These are phyloP conservation scores for Clonostachys chloroleuca DNA, from an alignment of 2,329 filamentous ascomycete genomes.

Conservation along the genomic window DNA sequence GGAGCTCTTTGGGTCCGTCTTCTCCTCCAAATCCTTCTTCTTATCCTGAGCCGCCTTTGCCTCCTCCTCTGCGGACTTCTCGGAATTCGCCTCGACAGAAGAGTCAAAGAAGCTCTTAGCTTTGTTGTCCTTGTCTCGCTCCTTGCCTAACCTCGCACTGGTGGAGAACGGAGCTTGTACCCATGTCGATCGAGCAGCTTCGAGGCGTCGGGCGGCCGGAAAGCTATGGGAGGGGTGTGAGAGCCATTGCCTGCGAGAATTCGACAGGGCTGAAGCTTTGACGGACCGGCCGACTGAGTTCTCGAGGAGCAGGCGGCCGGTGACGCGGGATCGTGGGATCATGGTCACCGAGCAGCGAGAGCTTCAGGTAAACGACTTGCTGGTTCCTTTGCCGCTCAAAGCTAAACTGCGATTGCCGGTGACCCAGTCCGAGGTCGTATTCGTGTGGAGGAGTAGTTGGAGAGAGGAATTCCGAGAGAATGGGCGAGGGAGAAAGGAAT, in stretches of 20 bases:
- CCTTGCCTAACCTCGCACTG: slow-evolving; percentile 22
- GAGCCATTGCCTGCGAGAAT: slow-evolving; percentile 8
- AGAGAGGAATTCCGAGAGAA: background rate
- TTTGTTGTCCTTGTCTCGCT: slow-evolving; percentile 25
- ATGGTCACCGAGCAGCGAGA: slow-evolving; percentile 15
- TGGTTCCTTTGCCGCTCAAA: no score
- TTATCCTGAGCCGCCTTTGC: slow-evolving; percentile 44
- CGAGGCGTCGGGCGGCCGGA: slow-evolving; percentile 22
- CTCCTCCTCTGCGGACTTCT: slow-evolving; percentile 49
- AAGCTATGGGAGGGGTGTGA: slow-evolving; percentile 13
- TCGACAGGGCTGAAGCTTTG: slow-evolving; percentile 15
- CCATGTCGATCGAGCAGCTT: slow-evolving; percentile 16
- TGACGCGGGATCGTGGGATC: slow-evolving; percentile 34
- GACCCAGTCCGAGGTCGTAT: no score
- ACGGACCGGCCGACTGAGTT: slow-evolving; percentile 18
- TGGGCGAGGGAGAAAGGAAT: background rate
- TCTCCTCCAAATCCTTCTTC: slow-evolving; percentile 36
- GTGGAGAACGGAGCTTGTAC: slow-evolving; percentile 28
- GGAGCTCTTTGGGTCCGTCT: slow-evolving; percentile 37
- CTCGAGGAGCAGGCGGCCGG: slow-evolving; percentile 30
- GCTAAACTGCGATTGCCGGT: no score
- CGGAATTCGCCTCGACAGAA: slow-evolving; percentile 29
- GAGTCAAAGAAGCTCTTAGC: slow-evolving; percentile 46
- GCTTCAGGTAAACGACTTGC: no score
- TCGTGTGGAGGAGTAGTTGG: background rate